Evolutionary conservation across 2,329 filamentous ascomycete species (phyloP).

Genomic region (Phyllachora maydis): DNA sequence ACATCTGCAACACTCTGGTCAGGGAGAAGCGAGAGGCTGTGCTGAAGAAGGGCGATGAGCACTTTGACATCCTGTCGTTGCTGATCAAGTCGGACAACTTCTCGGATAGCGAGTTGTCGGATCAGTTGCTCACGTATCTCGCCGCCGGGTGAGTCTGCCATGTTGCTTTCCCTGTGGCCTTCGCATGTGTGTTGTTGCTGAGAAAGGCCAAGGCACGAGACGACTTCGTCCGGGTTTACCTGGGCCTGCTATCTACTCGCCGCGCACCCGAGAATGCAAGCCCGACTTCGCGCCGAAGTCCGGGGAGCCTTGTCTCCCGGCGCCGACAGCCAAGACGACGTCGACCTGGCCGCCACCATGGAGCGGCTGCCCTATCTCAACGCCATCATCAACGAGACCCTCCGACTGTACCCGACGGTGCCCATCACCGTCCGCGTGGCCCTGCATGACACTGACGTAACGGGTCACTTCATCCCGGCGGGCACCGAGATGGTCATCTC

Average conservation of each 20-base stretch:
- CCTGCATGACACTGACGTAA: conserved; percentile 30
- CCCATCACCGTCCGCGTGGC: conserved; percentile 42
- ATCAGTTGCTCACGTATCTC: conserved; percentile 33
- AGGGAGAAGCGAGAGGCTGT: conserved; percentile 26
- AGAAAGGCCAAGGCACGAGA: conserved; percentile 38
- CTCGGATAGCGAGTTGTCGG: conserved; percentile 26
- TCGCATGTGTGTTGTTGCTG: conserved; percentile 39
- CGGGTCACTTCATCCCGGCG: conserved; percentile 38
- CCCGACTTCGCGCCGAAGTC: conserved; percentile 38
- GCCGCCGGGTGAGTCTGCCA: conserved; percentile 26
- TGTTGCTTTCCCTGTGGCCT: conserved; percentile 6
- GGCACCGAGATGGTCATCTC: conserved; percentile 41
- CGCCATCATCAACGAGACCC: conserved; percentile 45
- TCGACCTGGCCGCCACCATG: conserved; percentile 25
- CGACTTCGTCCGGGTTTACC: conserved; percentile 40
- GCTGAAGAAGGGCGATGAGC: conserved; percentile 17
- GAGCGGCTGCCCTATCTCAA: conserved; percentile 48
- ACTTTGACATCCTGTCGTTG: conserved; percentile 42
- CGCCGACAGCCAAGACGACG: conserved; percentile 3
- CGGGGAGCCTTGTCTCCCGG: conserved; percentile 19
- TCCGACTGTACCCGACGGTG: conserved; percentile 48
- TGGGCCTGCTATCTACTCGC: conserved; percentile 42
- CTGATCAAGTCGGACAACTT: conserved; percentile 30
- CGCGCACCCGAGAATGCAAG: conserved; percentile 34
- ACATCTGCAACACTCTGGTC: conserved; percentile 22